Evolutionary conservation across 495 filamentous ascomycete species (phyloP).

Genomic region (Neurospora sp.): DNA sequence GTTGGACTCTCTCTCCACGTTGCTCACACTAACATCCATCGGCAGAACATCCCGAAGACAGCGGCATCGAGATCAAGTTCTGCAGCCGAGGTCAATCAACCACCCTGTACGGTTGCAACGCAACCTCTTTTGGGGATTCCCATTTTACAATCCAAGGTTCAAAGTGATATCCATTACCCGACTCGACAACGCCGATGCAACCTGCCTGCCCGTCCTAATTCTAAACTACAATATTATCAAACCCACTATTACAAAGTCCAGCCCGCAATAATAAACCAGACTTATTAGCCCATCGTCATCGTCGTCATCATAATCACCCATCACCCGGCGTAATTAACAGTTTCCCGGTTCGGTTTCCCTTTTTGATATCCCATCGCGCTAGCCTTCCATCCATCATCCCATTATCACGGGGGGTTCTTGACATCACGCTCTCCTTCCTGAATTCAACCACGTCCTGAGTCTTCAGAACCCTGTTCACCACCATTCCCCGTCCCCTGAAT

Average conservation of each 20-base stretch:
- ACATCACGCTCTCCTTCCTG: constrained; percentile 2
- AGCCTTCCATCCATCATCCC: not conserved
- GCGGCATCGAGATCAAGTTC: not conserved
- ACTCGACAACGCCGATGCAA: not conserved
- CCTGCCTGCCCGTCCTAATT: not conserved
- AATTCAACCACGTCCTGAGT: constrained; percentile 1
- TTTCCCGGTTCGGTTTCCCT: not conserved
- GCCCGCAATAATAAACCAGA: not conserved
- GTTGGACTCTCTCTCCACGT: not conserved
- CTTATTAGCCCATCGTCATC: not conserved
- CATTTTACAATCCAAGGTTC: not conserved
- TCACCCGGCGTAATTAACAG: not conserved
- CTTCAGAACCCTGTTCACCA: constrained; percentile 24
- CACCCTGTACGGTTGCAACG: not conserved
- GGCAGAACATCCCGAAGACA: not conserved
- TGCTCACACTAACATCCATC: not conserved
- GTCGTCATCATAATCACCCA: not conserved
- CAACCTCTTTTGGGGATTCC: not conserved
- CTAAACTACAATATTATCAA: not conserved
- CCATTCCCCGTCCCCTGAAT: constrained; percentile 31
- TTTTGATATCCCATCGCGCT: not conserved
- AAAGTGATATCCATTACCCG: not conserved
- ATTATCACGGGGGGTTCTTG: not conserved
- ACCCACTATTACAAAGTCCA: not conserved
- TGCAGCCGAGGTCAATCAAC: not conserved